These are phyloP conservation scores for Pterothamnion heteromorphum DNA, from an alignment of 31 red algal species.

Conservation along the genomic window DNA sequence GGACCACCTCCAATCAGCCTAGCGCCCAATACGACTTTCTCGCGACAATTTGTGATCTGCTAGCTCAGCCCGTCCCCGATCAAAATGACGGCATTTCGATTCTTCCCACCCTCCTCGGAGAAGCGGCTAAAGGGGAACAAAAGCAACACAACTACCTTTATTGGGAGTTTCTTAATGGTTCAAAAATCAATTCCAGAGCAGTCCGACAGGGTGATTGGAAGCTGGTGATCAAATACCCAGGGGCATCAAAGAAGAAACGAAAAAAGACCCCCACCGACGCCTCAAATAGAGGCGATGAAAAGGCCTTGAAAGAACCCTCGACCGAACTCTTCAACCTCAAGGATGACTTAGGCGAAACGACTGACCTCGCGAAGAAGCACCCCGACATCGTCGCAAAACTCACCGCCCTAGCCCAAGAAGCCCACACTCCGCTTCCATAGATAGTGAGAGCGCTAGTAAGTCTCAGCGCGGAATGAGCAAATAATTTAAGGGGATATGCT, in stretches of 20 bases:
- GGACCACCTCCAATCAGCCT: not conserved
- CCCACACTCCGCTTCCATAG: too few species aligned
- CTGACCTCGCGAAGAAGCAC: not conserved
- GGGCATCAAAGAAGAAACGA: too few species aligned
- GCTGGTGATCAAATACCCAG: not conserved
- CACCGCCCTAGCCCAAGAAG: not conserved
- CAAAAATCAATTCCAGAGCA: not conserved
- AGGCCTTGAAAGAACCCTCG: not conserved
- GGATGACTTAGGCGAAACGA: not conserved
- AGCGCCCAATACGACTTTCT: not conserved
- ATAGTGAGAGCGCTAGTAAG: too few species aligned
- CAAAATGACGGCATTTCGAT: not conserved
- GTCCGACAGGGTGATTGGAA: constrained; percentile 25
- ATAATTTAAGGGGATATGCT: too few species aligned
- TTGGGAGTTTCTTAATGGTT: not conserved
- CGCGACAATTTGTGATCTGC: not conserved
- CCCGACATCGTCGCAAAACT: not conserved
- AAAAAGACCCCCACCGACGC: too few species aligned
- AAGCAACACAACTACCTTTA: not conserved
- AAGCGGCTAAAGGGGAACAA: not conserved
- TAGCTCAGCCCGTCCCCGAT: not conserved
- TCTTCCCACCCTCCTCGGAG: not conserved
- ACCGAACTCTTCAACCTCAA: not conserved
- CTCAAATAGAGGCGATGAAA: too few species aligned
- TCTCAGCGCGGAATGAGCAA: too few species aligned